These are phyloP conservation scores for Cucurbita moschata DNA, from an alignment of 306 rosid genomes.

Conservation along the genomic window DNA sequence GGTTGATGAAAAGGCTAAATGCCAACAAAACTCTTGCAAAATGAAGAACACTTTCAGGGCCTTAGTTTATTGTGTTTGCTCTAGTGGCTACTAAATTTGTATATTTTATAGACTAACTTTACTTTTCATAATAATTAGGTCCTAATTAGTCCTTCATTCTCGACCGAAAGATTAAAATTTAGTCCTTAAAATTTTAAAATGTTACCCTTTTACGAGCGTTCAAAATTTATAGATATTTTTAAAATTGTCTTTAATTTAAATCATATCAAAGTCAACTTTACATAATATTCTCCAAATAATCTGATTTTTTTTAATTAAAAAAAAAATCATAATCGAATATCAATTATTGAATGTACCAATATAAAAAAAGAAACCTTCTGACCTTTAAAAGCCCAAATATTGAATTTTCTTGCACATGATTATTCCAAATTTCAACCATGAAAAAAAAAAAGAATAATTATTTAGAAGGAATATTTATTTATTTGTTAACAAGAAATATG, in stretches of 20 bases:
- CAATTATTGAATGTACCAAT: too few species aligned
- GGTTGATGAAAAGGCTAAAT: constrained; percentile 66
- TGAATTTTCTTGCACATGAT: neutral
- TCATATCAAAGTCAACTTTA: too few species aligned
- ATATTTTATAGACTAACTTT: neutral
- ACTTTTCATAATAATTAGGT: neutral
- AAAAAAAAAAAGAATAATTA: too few species aligned
- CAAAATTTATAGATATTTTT: too few species aligned
- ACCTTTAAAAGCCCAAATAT: neutral
- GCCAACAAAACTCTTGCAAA: constrained; percentile 6
- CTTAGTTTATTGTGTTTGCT: neutral
- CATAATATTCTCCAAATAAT: neutral
- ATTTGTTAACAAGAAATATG: too few species aligned
- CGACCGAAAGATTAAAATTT: too few species aligned
- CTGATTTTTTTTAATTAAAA: neutral
- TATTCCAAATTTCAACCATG: too few species aligned
- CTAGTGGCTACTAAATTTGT: neutral
- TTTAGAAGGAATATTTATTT: too few species aligned
- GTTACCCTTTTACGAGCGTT: too few species aligned
- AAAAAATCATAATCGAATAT: neutral
- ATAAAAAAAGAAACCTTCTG: neutral
- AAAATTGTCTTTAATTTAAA: too few species aligned
- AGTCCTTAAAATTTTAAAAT: too few species aligned
- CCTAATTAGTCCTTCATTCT: too few species aligned
- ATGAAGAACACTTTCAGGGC: neutral